Percentiles rank a stretch among this genome's conserved stretches.
These are phyloP conservation scores for Trypanosoma brucei DNA, from an alignment of 208 protist genomes.

Conservation along the genomic window DNA sequence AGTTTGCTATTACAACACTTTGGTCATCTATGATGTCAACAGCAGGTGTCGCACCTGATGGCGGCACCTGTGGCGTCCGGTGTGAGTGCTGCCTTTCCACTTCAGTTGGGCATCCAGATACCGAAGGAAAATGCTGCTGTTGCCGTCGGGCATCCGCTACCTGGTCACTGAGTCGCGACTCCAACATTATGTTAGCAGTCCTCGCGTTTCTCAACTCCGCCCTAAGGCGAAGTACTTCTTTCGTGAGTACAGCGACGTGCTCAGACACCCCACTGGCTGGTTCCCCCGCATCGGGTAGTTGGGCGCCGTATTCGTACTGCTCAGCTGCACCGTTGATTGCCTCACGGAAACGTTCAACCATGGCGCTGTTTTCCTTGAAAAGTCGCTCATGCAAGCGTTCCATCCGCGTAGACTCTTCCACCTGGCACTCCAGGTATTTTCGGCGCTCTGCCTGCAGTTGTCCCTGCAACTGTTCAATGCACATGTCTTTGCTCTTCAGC, in stretches of 20 bases:
- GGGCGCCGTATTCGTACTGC: constrained; percentile 12
- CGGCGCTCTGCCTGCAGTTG: constrained; percentile 76
- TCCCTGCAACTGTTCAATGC: constrained; percentile 58
- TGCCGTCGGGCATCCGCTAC: constrained; percentile 40
- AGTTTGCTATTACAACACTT: constrained; percentile 67
- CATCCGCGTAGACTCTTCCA: constrained; percentile 76
- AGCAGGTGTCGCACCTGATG: constrained; percentile 16
- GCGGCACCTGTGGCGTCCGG: neutral
- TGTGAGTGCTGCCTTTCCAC: neutral
- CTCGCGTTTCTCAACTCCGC: constrained; percentile 59
- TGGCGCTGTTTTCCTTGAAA: constrained; percentile 77
- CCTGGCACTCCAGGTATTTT: constrained; percentile 59
- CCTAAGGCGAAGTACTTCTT: constrained; percentile 61
- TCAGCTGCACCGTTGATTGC: constrained; percentile 60
- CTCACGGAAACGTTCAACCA: constrained; percentile 77
- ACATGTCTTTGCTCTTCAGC: constrained; percentile 68
- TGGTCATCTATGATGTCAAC: constrained; percentile 65
- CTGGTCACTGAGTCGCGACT: constrained; percentile 59
- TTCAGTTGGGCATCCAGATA: too few species aligned
- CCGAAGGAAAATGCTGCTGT: neutral
- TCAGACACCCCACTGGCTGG: constrained; percentile 21
- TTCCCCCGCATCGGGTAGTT: neutral
- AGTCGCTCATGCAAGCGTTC: constrained; percentile 80
- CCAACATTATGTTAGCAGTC: constrained; percentile 62
- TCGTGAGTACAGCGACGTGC: constrained; percentile 62